Conservation (phyloP, 192 early-diverging fungal species). For the Coemansia javaensis region DNA sequence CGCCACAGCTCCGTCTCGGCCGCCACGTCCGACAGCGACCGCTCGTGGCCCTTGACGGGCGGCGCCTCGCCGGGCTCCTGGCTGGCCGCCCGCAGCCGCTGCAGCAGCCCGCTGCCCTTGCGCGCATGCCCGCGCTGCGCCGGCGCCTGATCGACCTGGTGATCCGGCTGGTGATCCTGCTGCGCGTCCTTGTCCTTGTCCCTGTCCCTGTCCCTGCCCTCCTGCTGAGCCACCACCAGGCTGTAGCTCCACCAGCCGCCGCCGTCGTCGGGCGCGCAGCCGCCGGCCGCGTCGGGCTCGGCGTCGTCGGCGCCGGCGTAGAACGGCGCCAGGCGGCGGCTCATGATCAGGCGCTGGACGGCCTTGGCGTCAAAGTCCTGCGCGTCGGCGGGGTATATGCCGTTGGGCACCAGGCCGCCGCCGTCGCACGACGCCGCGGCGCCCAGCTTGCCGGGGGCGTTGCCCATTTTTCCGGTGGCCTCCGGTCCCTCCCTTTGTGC, state of each 20-base stretch:
- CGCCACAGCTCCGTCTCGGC: slow-evolving; percentile 10
- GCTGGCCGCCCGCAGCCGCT: slow-evolving; percentile 8
- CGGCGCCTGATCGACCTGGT: not conserved
- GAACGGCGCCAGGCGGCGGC: slow-evolving; percentile 77
- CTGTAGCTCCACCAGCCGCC: slow-evolving; percentile 53
- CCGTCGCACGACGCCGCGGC: slow-evolving; percentile 54
- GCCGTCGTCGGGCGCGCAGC: slow-evolving; percentile 1
- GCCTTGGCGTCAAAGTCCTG: slow-evolving; percentile 75
- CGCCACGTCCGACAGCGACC: slow-evolving; percentile 18
- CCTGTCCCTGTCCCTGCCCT: too few relatives aligned
- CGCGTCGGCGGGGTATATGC: slow-evolving; percentile 58
- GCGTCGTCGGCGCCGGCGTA: slow-evolving; percentile 74
- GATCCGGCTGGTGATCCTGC: not conserved
- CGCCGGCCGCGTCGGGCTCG: slow-evolving; percentile 34
- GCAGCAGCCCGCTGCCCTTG: slow-evolving; percentile 45
- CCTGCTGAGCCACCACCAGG: slow-evolving; percentile 42
- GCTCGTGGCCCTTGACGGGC: slow-evolving; percentile 19
- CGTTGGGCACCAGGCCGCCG: slow-evolving; percentile 61
- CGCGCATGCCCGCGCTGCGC: slow-evolving; percentile 15
- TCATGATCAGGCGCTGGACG: slow-evolving; percentile 68
- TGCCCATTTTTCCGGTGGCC: slow-evolving; percentile 32
- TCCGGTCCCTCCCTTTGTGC: too few relatives aligned
- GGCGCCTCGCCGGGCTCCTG: not conserved
- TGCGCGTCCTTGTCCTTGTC: too few relatives aligned
- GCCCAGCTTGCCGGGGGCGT: slow-evolving; percentile 40